Conservation (phyloP, 352 stramenopile species). For the Blastocystis sp. region DNA sequence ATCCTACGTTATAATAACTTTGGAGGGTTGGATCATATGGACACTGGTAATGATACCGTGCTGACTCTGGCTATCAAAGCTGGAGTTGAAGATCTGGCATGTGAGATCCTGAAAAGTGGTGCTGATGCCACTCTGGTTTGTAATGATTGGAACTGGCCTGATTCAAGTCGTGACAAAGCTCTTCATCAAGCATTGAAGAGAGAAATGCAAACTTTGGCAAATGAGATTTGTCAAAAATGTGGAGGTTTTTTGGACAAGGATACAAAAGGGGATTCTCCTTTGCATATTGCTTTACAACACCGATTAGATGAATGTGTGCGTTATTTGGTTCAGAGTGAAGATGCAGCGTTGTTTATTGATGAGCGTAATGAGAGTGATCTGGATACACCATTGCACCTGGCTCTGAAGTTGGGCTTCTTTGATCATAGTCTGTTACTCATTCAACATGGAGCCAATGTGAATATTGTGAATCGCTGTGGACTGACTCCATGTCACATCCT, state of each 20-base stretch:
- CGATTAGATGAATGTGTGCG: slow-evolving; percentile 31
- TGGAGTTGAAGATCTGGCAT: slow-evolving; percentile 46
- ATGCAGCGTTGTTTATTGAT: neutral
- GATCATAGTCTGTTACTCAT: neutral
- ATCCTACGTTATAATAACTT: slow-evolving; percentile 9
- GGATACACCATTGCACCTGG: slow-evolving; percentile 52
- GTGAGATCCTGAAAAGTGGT: slow-evolving; percentile 25
- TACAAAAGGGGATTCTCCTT: slow-evolving; percentile 21
- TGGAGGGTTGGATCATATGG: neutral
- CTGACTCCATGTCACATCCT: slow-evolving; percentile 52
- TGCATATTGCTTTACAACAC: slow-evolving; percentile 54
- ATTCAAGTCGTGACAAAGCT: neutral
- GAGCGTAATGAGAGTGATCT: neutral
- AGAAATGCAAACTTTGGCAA: slow-evolving; percentile 29
- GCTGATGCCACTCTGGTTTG: neutral
- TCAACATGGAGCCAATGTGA: slow-evolving; percentile 44
- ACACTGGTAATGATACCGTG: slow-evolving; percentile 10
- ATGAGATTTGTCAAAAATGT: neutral
- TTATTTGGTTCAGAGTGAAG: neutral
- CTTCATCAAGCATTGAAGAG: slow-evolving; percentile 55
- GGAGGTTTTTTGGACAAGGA: slow-evolving; percentile 31
- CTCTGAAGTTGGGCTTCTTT: slow-evolving; percentile 50
- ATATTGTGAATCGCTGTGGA: neutral
- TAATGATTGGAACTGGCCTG: slow-evolving; percentile 21
- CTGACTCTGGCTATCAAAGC: slow-evolving; percentile 56